Evolutionary conservation across 345 rosid species (phyloP), one percentile per base, ranked within the genome.

Genomic region (Eucalyptus globulus): DNA sequence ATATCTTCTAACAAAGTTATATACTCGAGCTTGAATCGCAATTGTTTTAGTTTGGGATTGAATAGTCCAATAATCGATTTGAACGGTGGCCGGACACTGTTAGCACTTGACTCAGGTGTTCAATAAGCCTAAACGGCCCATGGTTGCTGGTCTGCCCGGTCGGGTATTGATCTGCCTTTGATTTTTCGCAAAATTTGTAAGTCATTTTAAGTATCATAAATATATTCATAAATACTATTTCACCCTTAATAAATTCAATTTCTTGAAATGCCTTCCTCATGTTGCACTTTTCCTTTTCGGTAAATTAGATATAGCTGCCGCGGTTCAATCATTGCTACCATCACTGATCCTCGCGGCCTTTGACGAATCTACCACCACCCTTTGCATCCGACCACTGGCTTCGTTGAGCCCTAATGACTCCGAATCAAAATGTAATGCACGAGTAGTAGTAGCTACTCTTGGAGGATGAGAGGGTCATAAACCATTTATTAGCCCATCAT

Each of bases 261-360:
- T 60, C 34, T 27, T 29, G 69, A 27, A 27, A 60, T 60, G 34
- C 34, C 69, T 27, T 60, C 69, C 31, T 0, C 0, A 60, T 60
- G 69, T 60, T 12, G 69, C 2, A 6, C 69, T 29, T 27, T 27
- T 60, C 27, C 0, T 56, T 12, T 60, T 27, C 2, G 8, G 69
- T 60, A 60, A 0, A 60, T 12, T 60, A 56, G 62, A 56, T 0
- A 56, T 56, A 56, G 13, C 12, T 56, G 29, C 27, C 62, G 0
- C 6, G 27, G 0, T 22, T 56, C 62, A 56, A 10, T 24, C 0
- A 24, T 56, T 56, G 27, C 29, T 4, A 56, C 1, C 27, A 0
- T 22, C 60, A 54, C 12, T 56, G 1, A 56, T 8, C 1, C 1
- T 56, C 6, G 6, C 12, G 12, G 27, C 62, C 29, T 56, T 0